Conservation (phyloP, 805 yeast genomes). For the Wickerhamomyces xylosicus region DNA sequence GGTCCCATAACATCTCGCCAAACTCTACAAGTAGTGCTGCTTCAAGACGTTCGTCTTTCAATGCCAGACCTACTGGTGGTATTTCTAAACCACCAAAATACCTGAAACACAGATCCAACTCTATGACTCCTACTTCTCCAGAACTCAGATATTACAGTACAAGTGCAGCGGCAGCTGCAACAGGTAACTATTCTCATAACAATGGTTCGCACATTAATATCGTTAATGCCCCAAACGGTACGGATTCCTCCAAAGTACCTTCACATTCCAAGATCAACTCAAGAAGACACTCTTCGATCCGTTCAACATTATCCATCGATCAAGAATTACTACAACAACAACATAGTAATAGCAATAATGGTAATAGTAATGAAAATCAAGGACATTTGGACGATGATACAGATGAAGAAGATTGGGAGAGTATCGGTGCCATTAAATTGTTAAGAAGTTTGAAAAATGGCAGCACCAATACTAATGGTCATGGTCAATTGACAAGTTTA, state of each 20-base stretch:
- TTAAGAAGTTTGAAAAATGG: slow-evolving; percentile 22
- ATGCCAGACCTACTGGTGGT: slow-evolving; percentile 8
- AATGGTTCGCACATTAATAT: too few species aligned
- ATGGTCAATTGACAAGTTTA: neutral
- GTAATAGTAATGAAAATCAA: too few species aligned
- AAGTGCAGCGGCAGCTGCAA: slow-evolving; percentile 15
- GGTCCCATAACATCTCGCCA: slow-evolving; percentile 14
- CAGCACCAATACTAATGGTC: neutral
- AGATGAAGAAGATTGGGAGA: slow-evolving; percentile 95
- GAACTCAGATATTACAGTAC: slow-evolving; percentile 13
- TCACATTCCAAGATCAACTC: neutral
- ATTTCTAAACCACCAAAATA: slow-evolving; percentile 15
- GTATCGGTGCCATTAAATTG: slow-evolving; percentile 72
- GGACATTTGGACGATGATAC: slow-evolving; percentile 52
- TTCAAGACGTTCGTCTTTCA: slow-evolving; percentile 12
- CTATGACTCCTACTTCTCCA: slow-evolving; percentile 26
- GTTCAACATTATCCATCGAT: slow-evolving; percentile 32
- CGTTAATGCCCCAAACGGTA: too few species aligned
- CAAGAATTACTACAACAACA: slow-evolving; percentile 1
- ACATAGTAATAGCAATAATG: too few species aligned
- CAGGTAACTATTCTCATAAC: too few species aligned
- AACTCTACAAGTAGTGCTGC: slow-evolving; percentile 5
- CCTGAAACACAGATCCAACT: slow-evolving; percentile 22
- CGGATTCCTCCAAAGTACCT: too few species aligned
- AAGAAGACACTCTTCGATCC: slow-evolving; percentile 17